Base-by-base conservation (phyloP, 1,284 basidiomycete genomes). In the Boletus sp. region DNA sequence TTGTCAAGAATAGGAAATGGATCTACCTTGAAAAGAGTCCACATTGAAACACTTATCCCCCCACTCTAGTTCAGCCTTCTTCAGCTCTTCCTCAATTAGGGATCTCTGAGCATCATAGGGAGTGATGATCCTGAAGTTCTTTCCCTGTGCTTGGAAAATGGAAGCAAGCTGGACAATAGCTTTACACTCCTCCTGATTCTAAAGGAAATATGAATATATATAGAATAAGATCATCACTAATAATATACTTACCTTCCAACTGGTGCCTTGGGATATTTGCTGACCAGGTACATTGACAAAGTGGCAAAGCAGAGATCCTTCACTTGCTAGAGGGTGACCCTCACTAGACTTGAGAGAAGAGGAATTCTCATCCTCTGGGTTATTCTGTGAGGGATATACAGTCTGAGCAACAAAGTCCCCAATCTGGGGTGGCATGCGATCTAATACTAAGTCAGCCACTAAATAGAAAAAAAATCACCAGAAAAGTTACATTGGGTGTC, bases 401-500 rank as follows among this genome's bases (percentile, higher is more conserved):
- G 70, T 68, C 39, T 73, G 57, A 22, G 85, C 88, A 41, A 90
- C 83, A 45, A 86, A 81, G 6, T 72, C 54, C n/a, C 86, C 86
- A 71, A 88, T 81, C 53, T 84, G 76, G 35, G 77, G 75, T 48
- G 88, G 87, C 84, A 90, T 88, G 2, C 88, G 80, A 56, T 89
- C 87, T 83, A 48, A 48, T 3, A 10, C 7, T 23, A 26, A 13
- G 29, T 64, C 2, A 55, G 33, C 8, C 7, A 44, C 13, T 34
- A 1, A 12, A 30, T 9, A 16, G 0, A 12, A 38, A 42, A 39
- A 6, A 29, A 5, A 6, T 44, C 22, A 41, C n/a, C 36, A 42
- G 37, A 50, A 42, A 52, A 59, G 74, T 53, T 57, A 80, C 81
- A 83, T 59, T 83, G 81, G 8, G 70, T 81, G 48, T 82, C 66